Evolutionary conservation across 306 rosid genomes (phyloP).

Genomic region (Urtica urens): DNA sequence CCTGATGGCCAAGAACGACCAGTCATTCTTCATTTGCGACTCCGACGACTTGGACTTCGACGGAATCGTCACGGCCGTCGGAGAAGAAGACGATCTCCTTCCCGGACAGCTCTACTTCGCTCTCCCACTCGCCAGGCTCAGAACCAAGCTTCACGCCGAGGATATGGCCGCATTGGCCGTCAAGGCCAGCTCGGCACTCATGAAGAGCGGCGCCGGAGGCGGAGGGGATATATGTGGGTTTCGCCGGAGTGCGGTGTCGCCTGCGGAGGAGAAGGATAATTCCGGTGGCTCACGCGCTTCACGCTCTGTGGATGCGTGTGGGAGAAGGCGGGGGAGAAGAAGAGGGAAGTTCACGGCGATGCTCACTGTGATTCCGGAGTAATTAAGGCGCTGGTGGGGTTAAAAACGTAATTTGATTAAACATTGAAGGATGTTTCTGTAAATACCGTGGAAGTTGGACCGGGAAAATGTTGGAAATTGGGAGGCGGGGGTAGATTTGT

Average conservation of each 20-base stretch:
- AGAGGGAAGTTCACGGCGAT: constrained; percentile 28
- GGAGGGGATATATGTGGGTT: constrained; percentile 21
- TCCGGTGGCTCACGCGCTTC: constrained; percentile 13
- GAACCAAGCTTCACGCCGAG: constrained; percentile 44
- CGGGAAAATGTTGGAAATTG: background rate
- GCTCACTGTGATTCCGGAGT: constrained; percentile 69
- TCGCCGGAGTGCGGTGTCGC: constrained; percentile 31
- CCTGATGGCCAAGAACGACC: constrained; percentile 47
- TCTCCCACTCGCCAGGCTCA: constrained; percentile 50
- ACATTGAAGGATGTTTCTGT: constrained; percentile 1
- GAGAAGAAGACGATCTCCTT: constrained; percentile 53
- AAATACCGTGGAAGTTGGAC: constrained; percentile 15
- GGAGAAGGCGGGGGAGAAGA: constrained; percentile 25
- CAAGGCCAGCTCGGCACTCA: constrained; percentile 72
- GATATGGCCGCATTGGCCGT: constrained; percentile 99
- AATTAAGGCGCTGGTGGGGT: constrained; percentile 20
- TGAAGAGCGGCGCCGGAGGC: constrained; percentile 30
- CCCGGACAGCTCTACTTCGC: constrained; percentile 84
- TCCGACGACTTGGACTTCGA: constrained; percentile 90
- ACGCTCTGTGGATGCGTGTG: constrained; percentile 4
- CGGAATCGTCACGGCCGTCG: constrained; percentile 49
- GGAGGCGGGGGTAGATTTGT: background rate
- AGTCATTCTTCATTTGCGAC: constrained; percentile 65
- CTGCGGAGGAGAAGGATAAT: constrained; percentile 31
- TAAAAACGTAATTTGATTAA: background rate